phyloP scores from a whole-genome alignment of 371 early-diverging fungal species.

The Mucor irregularis region DNA sequence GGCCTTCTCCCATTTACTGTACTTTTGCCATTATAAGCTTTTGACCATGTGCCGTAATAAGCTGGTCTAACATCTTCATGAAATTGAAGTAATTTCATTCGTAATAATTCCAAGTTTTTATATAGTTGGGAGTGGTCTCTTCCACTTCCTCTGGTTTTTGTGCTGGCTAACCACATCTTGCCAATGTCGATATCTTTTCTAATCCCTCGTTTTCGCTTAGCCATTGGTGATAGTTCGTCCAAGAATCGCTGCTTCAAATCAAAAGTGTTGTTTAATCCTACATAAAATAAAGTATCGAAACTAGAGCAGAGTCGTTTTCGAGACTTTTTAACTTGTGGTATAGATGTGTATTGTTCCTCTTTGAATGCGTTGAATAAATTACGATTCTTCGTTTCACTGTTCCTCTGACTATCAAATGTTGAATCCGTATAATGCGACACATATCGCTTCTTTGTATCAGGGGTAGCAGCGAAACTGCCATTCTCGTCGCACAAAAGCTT shows the following conservation, averaged over 20 bases:
- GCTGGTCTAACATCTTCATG: conserved; percentile 73
- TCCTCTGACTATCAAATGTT: neutral
- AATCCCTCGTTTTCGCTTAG: conserved; percentile 8
- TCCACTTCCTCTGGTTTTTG: neutral
- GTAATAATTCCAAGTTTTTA: neutral
- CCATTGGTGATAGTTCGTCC: neutral
- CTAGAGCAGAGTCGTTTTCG: conserved; percentile 7
- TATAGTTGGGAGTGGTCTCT: neutral
- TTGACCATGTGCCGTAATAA: conserved; percentile 83
- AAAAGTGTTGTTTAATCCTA: neutral
- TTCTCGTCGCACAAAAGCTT: conserved; percentile 3
- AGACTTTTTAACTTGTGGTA: neutral
- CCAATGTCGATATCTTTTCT: neutral
- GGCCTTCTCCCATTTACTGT: conserved; percentile 62
- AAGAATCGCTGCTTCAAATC: conserved; percentile 14
- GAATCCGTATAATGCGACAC: neutral
- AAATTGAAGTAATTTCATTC: conserved; percentile 74
- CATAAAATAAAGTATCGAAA: conserved; percentile 12
- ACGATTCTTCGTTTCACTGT: neutral
- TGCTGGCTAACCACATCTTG: neutral
- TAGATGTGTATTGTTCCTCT: neutral
- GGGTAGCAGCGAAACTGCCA: neutral
- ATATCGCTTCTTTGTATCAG: neutral
- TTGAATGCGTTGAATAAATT: conserved; percentile 5
- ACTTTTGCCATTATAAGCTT: conserved; percentile 30